Evolutionary conservation across 371 early-diverging fungal species (phyloP).

Genomic region (Scutellospora calospora): DNA sequence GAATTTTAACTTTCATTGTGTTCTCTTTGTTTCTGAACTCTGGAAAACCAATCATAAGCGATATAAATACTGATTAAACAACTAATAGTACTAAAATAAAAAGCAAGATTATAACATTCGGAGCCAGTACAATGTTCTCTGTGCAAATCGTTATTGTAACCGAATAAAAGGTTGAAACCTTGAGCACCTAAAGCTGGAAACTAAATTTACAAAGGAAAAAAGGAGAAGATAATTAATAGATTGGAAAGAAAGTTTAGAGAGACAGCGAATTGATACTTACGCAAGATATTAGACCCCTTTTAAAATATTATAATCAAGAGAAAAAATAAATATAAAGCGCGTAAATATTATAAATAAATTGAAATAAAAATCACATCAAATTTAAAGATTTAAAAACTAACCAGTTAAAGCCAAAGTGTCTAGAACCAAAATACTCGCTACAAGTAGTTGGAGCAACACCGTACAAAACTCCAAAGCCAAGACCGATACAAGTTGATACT

Average conservation of each 20-base stretch:
- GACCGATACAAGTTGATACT: conserved; percentile 48
- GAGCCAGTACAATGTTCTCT: neutral
- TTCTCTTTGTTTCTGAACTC: no score
- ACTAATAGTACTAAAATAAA: conserved; percentile 36
- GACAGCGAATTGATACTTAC: conserved; percentile 33
- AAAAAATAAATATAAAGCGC: neutral
- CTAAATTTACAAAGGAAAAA: conserved; percentile 27
- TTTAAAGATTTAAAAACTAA: neutral
- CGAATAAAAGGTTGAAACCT: conserved; percentile 51
- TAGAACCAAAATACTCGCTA: conserved; percentile 53
- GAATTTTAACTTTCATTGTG: no score
- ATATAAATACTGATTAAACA: conserved; percentile 20
- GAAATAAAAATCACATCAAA: neutral
- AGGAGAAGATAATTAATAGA: neutral
- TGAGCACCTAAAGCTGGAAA: conserved; percentile 55
- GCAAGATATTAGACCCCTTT: conserved; percentile 51
- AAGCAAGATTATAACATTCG: conserved; percentile 30
- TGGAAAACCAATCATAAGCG: neutral
- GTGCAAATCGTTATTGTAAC: conserved; percentile 51
- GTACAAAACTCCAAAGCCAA: conserved; percentile 55
- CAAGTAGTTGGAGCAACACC: conserved; percentile 54
- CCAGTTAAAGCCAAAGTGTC: conserved; percentile 56
- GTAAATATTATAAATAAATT: neutral
- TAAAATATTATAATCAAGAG: neutral
- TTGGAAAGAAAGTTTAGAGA: neutral